phyloP scores from a whole-genome alignment of 2,329 filamentous ascomycete species.

The Paraconiothyrium brasiliense region DNA sequence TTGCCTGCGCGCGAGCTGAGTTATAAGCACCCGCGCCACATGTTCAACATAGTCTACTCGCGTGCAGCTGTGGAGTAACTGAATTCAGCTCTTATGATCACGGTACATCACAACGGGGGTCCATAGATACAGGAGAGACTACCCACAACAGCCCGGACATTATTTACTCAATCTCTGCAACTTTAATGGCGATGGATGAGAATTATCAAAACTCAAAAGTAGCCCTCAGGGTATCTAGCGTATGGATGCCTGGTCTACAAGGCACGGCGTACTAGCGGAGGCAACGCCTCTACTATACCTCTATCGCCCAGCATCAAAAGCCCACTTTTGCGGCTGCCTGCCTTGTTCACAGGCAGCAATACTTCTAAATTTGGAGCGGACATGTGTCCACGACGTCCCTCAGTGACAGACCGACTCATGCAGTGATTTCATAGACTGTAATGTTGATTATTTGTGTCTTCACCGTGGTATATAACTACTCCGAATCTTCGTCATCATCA shows the following conservation, averaged over 20 bases:
- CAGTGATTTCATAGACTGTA: not conserved
- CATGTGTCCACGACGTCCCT: not conserved
- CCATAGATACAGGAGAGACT: not conserved
- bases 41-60: not conserved
- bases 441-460: not conserved
- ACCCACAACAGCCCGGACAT: not conserved
- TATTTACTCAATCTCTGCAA: not conserved
- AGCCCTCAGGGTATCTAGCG: not conserved
- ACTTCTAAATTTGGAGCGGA: not conserved
- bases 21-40: constrained; percentile 2
- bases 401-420: not conserved
- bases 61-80: not conserved
- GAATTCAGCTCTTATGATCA: not conserved
- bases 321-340: not conserved
- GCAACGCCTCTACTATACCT: not conserved
- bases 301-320: not conserved
- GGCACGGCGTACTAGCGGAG: not conserved
- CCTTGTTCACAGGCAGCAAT: not conserved
- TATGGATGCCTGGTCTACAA: not conserved
- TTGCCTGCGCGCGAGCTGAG: constrained; percentile 29
- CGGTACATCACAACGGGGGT: not conserved
- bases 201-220: not conserved
- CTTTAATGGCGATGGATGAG: not conserved
- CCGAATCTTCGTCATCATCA: constrained; percentile 54
- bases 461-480: constrained; percentile 25